Base-by-base conservation (phyloP, 1,139 yeast species). In the Hyphopichia wangnamkhiaoensis region DNA sequence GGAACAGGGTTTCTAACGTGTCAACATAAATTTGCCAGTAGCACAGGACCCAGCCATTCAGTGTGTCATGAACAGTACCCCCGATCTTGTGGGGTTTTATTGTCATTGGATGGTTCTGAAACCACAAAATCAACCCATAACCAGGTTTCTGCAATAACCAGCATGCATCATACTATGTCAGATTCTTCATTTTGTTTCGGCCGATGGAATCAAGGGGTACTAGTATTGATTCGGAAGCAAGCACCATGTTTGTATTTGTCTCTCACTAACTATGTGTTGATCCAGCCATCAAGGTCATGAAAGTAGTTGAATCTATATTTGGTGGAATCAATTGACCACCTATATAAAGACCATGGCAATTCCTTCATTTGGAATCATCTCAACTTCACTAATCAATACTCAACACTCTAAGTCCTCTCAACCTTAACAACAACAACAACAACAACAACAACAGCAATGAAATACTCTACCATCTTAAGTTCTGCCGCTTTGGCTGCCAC, bases 401-500 rank as follows among this genome's bases (percentile, higher is more conserved):
- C n/a, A n/a, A n/a, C n/a, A n/a, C n/a, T n/a, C n/a, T n/a, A n/a
- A n/a, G n/a, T n/a, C n/a, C n/a, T n/a, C n/a, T n/a, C n/a, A n/a
- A n/a, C n/a, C n/a, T 32, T 14, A 31, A 12, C 33, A 18, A 31
- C 15, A 24, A 12, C 26, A 33, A 14, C 25, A 23, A 33, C 24
- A 15, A 15, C 5, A 8, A 27, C 5, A 23, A 2, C 15, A 23
- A 18, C 14, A n/a, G 42, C 26, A 37, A 66, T 66, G 72, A 64
- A 59, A 48, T 62, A 62, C 50, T 48, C 63, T 29, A 40, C 56
- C 28, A 44, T 50, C 37, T 44, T 63, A 40, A 52, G 63, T 47
- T 49, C 65, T 38, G 52, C 60, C 18, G 49, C 65, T 34, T 56
- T 81, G 41, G 71, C 76, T 38, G 66, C 78, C 40, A 50, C 74